Evolutionary conservation across 352 stramenopile species (phyloP), one percentile per base, ranked within the genome.

Genomic region (Pythium apleroticum): DNA sequence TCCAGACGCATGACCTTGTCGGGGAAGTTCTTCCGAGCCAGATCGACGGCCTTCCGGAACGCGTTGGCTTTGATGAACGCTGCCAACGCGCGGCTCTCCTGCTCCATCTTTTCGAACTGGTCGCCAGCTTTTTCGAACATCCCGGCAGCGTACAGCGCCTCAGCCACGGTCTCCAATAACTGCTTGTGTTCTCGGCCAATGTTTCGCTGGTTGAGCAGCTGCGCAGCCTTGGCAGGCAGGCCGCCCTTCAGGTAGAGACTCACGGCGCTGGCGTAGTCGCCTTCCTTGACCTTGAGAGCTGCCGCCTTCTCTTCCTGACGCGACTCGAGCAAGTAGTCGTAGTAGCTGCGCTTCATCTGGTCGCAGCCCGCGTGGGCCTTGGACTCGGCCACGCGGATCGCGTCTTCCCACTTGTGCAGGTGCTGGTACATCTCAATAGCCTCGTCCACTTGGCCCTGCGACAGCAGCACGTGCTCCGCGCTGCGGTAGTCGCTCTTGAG

Each of bases 391-490:
- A 98, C 84, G 30, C 83, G 81, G 60, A 98, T 96, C n/a, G 95
- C 93, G 54, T 98, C 91, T 71, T 98, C 93, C 80, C 89, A 98
- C 69, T 97, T 93, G 63, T 98, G 90, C 52, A 98, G 65, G 30
- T 95, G 83, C 73, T 98, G 89, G 71, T 98, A 98, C 93, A 98
- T 98, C 31, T 93, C 78, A 54, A 98, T 98, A 12, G 92, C 91
- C 30, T 98, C 95, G 54, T 98, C 91, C 19, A 97, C 69, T 75
- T 97, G 91, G 33, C 84, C 84, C 63, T 98, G 92, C 0, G 89
- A 88, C 19, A 98, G 74, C 43, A 98, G 68, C 35, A 98, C 84
- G 63, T 96, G 84, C 76, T 98, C 95, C 4, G 95, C 93, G 43
- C 82, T 87, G 27, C 85, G 78, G 53, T 97, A 93, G 71, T 98